Percentiles rank a stretch among this genome's conserved stretches.
Evolutionary conservation across 768 basidiomycete species (phyloP).

Genomic region (Phlebiopsis gigantea): DNA sequence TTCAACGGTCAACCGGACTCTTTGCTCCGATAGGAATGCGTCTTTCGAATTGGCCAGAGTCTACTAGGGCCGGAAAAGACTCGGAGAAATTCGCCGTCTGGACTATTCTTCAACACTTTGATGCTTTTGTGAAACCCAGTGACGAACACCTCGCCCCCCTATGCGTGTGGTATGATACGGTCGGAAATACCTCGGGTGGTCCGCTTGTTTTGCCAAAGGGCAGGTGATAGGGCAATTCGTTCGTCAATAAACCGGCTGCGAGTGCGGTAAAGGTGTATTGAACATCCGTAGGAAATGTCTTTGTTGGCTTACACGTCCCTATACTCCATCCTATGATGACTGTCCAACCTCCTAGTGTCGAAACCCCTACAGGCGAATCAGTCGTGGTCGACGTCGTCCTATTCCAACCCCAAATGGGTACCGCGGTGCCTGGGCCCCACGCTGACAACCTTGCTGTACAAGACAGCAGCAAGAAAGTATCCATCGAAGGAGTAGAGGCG

Average conservation of each 20-base stretch:
- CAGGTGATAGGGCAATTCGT: background rate
- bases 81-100: background rate
- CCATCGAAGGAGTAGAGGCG: background rate
- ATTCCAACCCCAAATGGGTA: background rate
- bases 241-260: too few relatives aligned
- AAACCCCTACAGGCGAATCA: background rate
- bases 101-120: too few relatives aligned
- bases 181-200: background rate
- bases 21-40: too few relatives aligned
- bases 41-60: too few relatives aligned
- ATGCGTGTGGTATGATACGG: background rate
- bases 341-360: background rate
- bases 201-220: background rate
- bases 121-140: too few relatives aligned
- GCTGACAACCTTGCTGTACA: background rate
- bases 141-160: too few relatives aligned
- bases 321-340: background rate
- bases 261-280: too few relatives aligned
- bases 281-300: too few relatives aligned
- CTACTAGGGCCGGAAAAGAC: too few relatives aligned
- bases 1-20: too few relatives aligned
- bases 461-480: background rate
- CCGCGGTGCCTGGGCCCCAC: too few relatives aligned
- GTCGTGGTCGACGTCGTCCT: background rate
- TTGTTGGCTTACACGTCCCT: background rate